Evolutionary conservation across 2,329 filamentous ascomycete species (phyloP).

Genomic region (Dothistroma septosporum): DNA sequence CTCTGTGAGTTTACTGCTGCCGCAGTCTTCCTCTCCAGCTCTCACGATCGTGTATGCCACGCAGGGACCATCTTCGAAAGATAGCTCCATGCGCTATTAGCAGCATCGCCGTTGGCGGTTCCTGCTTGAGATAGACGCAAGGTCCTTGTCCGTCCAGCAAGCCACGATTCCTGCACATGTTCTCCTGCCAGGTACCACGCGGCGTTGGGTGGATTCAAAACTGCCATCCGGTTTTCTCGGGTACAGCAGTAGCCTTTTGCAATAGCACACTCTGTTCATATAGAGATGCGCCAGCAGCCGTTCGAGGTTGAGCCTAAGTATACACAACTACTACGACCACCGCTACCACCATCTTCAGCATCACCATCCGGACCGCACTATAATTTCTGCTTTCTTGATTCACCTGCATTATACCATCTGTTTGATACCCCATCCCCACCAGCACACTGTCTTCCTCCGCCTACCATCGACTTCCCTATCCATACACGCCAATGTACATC

Average conservation of each 20-base stretch:
- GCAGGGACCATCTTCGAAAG: conserved; percentile 3
- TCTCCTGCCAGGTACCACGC: background rate
- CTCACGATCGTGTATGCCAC: background rate
- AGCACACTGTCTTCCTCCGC: conserved; percentile 2
- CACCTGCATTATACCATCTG: background rate
- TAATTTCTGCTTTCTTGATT: background rate
- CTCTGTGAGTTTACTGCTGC: background rate
- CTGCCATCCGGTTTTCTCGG: too few species aligned
- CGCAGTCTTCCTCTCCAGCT: background rate
- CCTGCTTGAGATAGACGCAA: background rate
- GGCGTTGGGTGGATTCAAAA: background rate
- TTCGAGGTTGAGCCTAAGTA: background rate
- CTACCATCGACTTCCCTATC: background rate
- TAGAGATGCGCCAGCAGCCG: background rate
- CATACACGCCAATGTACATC: conserved; percentile 10
- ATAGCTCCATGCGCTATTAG: conserved; percentile 2
- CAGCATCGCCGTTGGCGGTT: background rate
- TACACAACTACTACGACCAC: background rate
- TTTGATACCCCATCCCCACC: conserved; percentile 1
- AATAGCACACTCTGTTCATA: conserved; percentile 1
- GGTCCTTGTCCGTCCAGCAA: background rate
- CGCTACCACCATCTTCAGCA: background rate
- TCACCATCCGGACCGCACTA: background rate
- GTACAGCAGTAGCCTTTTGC: background rate
- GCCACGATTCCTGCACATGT: background rate